Evolutionary conservation across 306 rosid genomes (phyloP), one percentile per base, ranked within the genome.

Genomic region (Trifolium repens): DNA sequence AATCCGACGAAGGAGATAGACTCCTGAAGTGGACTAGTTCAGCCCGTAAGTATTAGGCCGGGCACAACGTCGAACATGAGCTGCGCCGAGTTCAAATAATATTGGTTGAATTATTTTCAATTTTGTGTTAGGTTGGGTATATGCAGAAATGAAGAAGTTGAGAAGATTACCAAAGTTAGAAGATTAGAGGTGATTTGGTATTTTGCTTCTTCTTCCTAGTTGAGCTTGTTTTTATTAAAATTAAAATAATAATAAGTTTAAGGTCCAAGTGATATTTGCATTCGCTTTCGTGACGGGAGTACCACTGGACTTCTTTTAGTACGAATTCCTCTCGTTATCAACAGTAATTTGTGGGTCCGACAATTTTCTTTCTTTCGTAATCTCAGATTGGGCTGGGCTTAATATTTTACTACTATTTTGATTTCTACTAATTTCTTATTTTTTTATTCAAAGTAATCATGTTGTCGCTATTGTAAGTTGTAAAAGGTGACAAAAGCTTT

Each of bases 211-310:
- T 30, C 30, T 17, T 72, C 3, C 11, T 14, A 17, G 15, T 69
- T 70, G 75, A 43, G 39, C 15, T 52, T 73, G 52, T 68, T 67
- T 26, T 32, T 58, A 32, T 17, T 12, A 43, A 13, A 46, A 46
- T 73, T 7, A 22, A 35, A 53, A 46, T 46, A 46, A 46, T 15
- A 22, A 22, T 22, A 46, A 46, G 52, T 14, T 46, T 46, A 46
- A 46, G 52, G 16, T 46, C 52, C 52, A 46, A 46, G 16, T 4
- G 52, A 46, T 49, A 0, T 42, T 15, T 50, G 58, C 1, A 69
- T 49, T 82, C 65, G 49, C 60, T 82, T 85, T 85, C 82, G 75
- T 60, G 81, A 50, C 62, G 83, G 60, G 66, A 58, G 67, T 81
- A 43, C 35, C 59, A 66, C 67, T 69, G 55, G 24, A 52, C 58